These are phyloP conservation scores for Neonectria punicea DNA, from an alignment of 2,329 filamentous ascomycete genomes.

Conservation along the genomic window DNA sequence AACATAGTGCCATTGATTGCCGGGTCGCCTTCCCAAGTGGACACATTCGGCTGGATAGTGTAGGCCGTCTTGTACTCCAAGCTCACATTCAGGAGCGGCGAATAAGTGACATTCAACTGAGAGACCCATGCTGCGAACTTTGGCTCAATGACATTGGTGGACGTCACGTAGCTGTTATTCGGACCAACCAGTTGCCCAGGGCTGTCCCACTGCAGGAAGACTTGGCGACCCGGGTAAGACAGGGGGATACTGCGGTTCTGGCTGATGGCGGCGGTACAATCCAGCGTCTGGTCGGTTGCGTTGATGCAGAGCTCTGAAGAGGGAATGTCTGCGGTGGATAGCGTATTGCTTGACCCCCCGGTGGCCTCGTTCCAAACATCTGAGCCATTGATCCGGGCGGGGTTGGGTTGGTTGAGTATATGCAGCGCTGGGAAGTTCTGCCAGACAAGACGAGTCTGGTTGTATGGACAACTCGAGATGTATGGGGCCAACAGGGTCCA, in stretches of 20 bases:
- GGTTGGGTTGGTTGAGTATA: constrained; percentile 81
- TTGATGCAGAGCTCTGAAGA: constrained; percentile 66
- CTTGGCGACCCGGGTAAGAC: constrained; percentile 77
- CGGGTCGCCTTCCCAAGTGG: constrained; percentile 74
- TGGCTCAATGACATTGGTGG: constrained; percentile 66
- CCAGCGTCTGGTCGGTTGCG: constrained; percentile 61
- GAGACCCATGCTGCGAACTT: constrained; percentile 79
- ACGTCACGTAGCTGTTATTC: constrained; percentile 84
- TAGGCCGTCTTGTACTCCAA: constrained; percentile 62
- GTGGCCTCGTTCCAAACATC: constrained; percentile 71
- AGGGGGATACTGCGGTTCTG: constrained; percentile 77
- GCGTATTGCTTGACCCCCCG: constrained; percentile 66
- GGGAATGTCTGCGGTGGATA: constrained; percentile 58
- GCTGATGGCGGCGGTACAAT: constrained; percentile 72
- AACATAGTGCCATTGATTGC: constrained; percentile 84
- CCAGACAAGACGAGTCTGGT: constrained; percentile 81
- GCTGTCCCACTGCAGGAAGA: constrained; percentile 77
- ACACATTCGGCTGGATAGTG: constrained; percentile 77
- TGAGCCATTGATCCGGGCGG: constrained; percentile 72
- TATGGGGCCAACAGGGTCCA: constrained; percentile 86
- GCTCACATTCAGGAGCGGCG: constrained; percentile 65
- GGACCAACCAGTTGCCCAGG: constrained; percentile 77
- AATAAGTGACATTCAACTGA: constrained; percentile 81
- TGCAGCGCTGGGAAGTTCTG: constrained; percentile 82
- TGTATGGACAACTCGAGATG: constrained; percentile 78